These are phyloP conservation scores for Neocatenulostroma microsporum DNA, from an alignment of 2,329 filamentous ascomycete genomes.

Conservation along the genomic window DNA sequence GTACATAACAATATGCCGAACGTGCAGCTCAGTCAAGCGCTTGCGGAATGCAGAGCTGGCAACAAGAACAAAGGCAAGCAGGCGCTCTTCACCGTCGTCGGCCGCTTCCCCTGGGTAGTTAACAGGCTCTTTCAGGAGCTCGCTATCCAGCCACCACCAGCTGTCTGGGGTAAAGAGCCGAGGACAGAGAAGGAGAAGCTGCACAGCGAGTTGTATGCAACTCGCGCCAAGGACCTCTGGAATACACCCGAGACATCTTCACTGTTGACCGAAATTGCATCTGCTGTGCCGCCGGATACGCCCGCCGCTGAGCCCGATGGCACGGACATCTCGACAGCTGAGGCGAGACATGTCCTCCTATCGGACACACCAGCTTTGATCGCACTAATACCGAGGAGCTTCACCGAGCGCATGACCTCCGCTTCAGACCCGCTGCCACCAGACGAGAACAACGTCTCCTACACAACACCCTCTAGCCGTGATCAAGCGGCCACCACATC, in stretches of 20 bases:
- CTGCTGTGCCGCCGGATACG: conserved; percentile 39
- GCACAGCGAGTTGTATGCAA: conserved; percentile 66
- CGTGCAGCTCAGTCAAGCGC: conserved; percentile 64
- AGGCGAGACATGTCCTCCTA: conserved; percentile 70
- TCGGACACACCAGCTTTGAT: conserved; percentile 67
- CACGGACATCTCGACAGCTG: conserved; percentile 41
- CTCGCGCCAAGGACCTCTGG: conserved; percentile 75
- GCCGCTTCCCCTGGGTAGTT: conserved; percentile 75
- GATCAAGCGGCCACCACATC: too few species aligned
- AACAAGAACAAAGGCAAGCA: conserved; percentile 58
- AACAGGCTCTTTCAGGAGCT: conserved; percentile 71
- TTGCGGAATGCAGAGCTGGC: conserved; percentile 66
- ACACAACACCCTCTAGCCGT: too few species aligned
- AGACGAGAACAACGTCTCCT: conserved; percentile 19
- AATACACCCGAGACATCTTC: conserved; percentile 64
- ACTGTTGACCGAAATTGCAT: conserved; percentile 62
- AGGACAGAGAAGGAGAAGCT: conserved; percentile 59
- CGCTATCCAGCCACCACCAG: conserved; percentile 65
- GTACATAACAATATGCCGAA: conserved; percentile 55
- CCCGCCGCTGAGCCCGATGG: conserved; percentile 35
- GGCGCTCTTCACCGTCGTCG: conserved; percentile 60
- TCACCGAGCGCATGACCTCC: conserved; percentile 59
- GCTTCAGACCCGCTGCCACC: conserved; percentile 84
- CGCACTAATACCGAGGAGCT: conserved; percentile 56
- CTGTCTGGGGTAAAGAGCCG: conserved; percentile 73